Base-by-base conservation (phyloP, 2,329 filamentous ascomycete genomes). In the Penicillium sp. region DNA sequence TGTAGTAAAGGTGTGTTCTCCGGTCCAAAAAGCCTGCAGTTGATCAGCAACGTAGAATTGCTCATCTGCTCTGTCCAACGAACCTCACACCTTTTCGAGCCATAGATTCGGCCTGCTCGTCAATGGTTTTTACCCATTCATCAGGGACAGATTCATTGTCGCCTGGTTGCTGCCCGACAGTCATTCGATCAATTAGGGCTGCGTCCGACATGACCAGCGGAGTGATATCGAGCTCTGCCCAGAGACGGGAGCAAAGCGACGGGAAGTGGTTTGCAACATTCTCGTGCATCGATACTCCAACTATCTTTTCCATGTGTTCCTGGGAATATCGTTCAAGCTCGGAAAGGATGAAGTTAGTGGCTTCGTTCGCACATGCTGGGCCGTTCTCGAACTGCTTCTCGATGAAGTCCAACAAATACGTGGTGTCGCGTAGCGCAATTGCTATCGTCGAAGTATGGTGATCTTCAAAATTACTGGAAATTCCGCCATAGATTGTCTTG, bases 41-140 rank as follows among this genome's bases (percentile, higher is more conserved):
- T 21, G 40, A 38, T 63, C 31, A 63, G 56, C 36, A 62, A 41
- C 3, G n/a, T 4, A 16, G 29, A 40, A n/a, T 27, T n/a, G 4
- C 27, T 41, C 9, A 10, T 43, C 41, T 18, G 32, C 40, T 41
- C 29, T 31, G 40, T 16, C 14, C 45, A 41, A 54, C 49, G 16
- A 73, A 88, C 86, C 86, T 83, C 57, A 92, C 81, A 69, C 88
- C 90, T 76, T 92, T 92, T 57, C 90, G 81, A 1, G 87, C 87
- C 83, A 92, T 88, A 0, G 87, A 89, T 67, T 93, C 90, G 1
- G 90, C 89, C 70, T 92, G 86, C 68, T 94, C 90, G 63, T 92
- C 90, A 4, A 92, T 80, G n/a, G 80, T 75, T 67, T 85, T 84
- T 32, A 75, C 76, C 79, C 81, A 83, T 3, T 57, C 54, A 22